Conservation (phyloP, 768 basidiomycete genomes). For the Suillus sp. region DNA sequence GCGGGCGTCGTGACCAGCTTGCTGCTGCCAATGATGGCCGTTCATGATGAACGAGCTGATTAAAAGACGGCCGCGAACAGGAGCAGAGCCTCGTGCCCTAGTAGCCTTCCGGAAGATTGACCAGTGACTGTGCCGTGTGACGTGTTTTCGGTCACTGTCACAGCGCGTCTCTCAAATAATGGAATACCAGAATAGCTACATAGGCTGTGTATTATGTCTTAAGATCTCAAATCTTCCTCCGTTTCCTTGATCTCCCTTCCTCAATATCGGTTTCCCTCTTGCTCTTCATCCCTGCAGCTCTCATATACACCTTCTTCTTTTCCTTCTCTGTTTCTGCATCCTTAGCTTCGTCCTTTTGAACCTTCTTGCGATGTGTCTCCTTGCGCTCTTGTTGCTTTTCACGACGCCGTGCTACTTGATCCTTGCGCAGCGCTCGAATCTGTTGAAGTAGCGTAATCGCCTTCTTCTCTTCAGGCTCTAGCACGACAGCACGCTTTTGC, state of each 20-base stretch:
- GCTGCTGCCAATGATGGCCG: slow-evolving; percentile 28
- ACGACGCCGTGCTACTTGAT: slow-evolving; percentile 74
- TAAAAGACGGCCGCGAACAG: slow-evolving; percentile 8
- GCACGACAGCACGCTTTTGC: slow-evolving; percentile 91
- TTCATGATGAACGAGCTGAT: slow-evolving; percentile 24
- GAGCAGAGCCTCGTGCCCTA: slow-evolving; percentile 10
- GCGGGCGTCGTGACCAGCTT: slow-evolving; percentile 21
- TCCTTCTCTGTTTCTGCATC: slow-evolving; percentile 73
- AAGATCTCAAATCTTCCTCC: slow-evolving; percentile 44
- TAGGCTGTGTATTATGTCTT: background rate
- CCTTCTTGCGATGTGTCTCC: slow-evolving; percentile 66
- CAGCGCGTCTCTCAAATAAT: slow-evolving; percentile 4
- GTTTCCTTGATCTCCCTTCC: slow-evolving; percentile 59
- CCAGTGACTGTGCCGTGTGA: slow-evolving; percentile 4
- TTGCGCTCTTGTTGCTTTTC: slow-evolving; percentile 87
- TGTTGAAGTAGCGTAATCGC: slow-evolving; percentile 92
- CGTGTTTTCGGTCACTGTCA: slow-evolving; percentile 9
- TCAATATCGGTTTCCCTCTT: slow-evolving; percentile 65
- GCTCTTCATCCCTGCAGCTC: slow-evolving; percentile 65
- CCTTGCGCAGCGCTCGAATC: slow-evolving; percentile 88
- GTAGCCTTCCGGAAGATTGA: slow-evolving; percentile 8
- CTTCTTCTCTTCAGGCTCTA: slow-evolving; percentile 94
- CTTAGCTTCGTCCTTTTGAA: slow-evolving; percentile 65
- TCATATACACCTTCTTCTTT: slow-evolving; percentile 77
- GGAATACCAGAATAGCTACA: background rate